These are phyloP conservation scores for Eimeria acervulina DNA, from an alignment of 169 alveolate species.

Conservation along the genomic window DNA sequence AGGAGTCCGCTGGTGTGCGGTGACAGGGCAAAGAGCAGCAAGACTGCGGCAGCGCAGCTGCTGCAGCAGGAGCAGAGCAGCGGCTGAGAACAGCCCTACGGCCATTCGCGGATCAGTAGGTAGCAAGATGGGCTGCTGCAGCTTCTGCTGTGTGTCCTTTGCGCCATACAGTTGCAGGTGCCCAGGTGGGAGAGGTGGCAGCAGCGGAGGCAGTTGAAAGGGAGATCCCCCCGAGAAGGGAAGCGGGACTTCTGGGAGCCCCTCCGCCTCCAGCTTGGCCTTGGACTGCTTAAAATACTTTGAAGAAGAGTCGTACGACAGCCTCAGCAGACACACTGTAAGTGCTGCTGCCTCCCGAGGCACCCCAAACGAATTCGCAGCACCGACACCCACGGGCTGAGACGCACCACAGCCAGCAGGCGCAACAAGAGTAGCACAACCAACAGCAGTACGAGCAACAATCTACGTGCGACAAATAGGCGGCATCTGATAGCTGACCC, in stretches of 20 bases:
- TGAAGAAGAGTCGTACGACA: conserved; percentile 14
- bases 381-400: conserved; percentile 15
- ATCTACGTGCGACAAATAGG: not conserved
- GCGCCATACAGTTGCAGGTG: conserved; percentile 40
- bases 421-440: not conserved
- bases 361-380: not conserved
- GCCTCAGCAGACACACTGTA: conserved; percentile 52
- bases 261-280: conserved; percentile 15
- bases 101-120: conserved; percentile 52
- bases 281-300: not conserved
- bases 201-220: conserved; percentile 69
- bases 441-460: not conserved
- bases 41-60: conserved; percentile 78
- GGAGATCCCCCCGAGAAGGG: conserved; percentile 11
- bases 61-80: conserved; percentile 56
- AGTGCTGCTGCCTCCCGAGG: conserved; percentile 57
- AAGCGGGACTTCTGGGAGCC: not conserved
- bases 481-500: not conserved
- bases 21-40: conserved; percentile 72
- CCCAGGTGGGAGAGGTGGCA: conserved; percentile 53
- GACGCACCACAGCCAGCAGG: conserved; percentile 49
- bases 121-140: conserved; percentile 43
- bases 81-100: conserved; percentile 63
- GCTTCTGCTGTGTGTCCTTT: conserved; percentile 10
- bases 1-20: conserved; percentile 39